Evolutionary conservation across 805 yeast genomes (phyloP), one percentile per base, ranked within the genome.

Genomic region (Candida alai): DNA sequence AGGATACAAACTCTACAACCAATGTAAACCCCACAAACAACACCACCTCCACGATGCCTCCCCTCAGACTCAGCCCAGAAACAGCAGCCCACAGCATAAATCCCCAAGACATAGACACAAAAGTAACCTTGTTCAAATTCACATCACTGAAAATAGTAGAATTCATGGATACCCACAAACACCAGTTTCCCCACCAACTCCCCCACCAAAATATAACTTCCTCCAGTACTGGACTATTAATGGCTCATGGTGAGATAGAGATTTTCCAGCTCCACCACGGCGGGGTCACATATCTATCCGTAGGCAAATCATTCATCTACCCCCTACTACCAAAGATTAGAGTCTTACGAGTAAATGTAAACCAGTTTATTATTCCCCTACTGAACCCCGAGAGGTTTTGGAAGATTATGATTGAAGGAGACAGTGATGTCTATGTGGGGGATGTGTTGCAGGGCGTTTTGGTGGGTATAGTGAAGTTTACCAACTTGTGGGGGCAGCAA

Each of bases 321-420:
- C 94, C 95, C 4, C 71, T 85, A 10, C 58, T 85, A 34, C 85
- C 87, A 3, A 74, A 70, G 40, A 54, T 80, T 35, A 73, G 76
- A 45, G 65, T 85, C 2, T 54, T 82, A 40, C 61, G 84, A 45
- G 65, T 71, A 8, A 58, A 62, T 15, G 42, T 39, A 30, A 64
- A 63, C 32, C 73, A 70, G 44, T 80, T 80, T 44, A 65, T 81
- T 2, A 52, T 84, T 12, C 80, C 87, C 1, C 66, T 85, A 37
- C 76, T 75, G 18, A 84, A 83, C 46, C 94, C 94, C 0, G 81
- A 78, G 42, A 61, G 90, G 46, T 83, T 76, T 54, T 85, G 94
- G 95, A 69, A 68, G 39, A 63, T 75, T n/a, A n/a, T n/a, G n/a
- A n/a, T n/a, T n/a, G n/a, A n/a, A n/a, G n/a, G n/a, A n/a, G n/a